Conservation (phyloP, 1,284 basidiomycete species). For the Ganoderma leucocontextum region DNA sequence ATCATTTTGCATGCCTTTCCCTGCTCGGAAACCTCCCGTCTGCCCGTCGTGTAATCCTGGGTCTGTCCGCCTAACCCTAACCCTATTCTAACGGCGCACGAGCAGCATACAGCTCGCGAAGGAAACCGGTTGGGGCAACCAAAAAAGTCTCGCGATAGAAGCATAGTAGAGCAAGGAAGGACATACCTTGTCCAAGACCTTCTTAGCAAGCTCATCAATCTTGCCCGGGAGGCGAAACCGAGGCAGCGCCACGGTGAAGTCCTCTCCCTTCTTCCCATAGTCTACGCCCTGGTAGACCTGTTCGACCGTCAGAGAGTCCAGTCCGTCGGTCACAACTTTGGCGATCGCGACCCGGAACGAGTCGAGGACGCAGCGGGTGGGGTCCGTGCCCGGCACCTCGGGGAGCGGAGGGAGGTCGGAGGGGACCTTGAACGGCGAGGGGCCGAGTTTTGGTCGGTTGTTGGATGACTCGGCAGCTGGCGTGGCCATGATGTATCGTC, state of each 20-base stretch:
- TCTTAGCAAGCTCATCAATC: conserved; percentile 79
- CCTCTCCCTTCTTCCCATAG: conserved; percentile 90
- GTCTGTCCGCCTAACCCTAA: no score
- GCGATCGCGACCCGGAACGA: conserved; percentile 89
- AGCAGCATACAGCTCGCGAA: not conserved
- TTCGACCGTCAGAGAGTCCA: conserved; percentile 74
- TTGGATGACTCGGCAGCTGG: conserved; percentile 20
- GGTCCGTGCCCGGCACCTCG: conserved; percentile 71
- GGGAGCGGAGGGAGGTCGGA: conserved; percentile 52
- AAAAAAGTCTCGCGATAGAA: not conserved
- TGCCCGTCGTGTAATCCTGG: no score
- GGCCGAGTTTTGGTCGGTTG: conserved; percentile 29
- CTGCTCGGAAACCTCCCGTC: no score
- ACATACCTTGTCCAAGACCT: conserved; percentile 75
- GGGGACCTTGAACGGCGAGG: conserved; percentile 35
- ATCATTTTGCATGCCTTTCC: no score
- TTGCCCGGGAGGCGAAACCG: conserved; percentile 91
- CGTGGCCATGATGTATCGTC: conserved; percentile 26
- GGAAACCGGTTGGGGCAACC: not conserved
- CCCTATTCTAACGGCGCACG: conserved; percentile 4
- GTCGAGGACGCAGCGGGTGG: conserved; percentile 79
- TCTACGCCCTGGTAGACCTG: conserved; percentile 88
- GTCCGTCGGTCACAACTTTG: conserved; percentile 73
- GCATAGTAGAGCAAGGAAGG: not conserved
- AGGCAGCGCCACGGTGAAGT: conserved; percentile 93